phyloP scores from a whole-genome alignment of 495 filamentous ascomycete genomes.

The Aspergillus incahuasiensis region DNA sequence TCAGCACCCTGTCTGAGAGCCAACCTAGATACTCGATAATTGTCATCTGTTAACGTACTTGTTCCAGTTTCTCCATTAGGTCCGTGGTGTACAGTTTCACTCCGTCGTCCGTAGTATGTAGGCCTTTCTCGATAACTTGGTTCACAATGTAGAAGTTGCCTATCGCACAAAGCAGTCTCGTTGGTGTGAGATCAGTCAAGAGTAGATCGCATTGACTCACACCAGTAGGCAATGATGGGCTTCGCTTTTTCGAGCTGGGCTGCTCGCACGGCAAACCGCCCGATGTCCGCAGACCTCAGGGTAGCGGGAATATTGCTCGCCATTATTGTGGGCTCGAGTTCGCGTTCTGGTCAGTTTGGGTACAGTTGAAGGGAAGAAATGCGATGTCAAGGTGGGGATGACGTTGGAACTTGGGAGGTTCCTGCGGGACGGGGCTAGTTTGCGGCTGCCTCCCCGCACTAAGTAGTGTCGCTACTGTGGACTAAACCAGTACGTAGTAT shows the following conservation, averaged over 20 bases:
- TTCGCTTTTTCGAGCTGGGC: conserved; percentile 78
- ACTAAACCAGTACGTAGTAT: no score
- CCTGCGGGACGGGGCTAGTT: not conserved
- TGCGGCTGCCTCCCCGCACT: conserved; percentile 3
- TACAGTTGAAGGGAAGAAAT: not conserved
- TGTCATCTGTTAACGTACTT: conserved; percentile 44
- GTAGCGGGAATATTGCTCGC: conserved; percentile 66
- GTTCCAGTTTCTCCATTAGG: conserved; percentile 89
- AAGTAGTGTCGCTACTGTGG: not conserved
- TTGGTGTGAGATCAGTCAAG: conserved; percentile 10
- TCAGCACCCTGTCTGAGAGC: conserved; percentile 9
- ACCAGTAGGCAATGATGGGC: conserved; percentile 91
- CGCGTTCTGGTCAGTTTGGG: not conserved
- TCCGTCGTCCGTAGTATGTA: conserved; percentile 74
- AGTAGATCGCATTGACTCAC: conserved; percentile 48
- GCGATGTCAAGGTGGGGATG: conserved; percentile 19
- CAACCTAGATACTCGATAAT: not conserved
- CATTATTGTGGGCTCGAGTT: conserved; percentile 43
- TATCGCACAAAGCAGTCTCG: conserved; percentile 27
- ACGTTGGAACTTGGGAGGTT: conserved; percentile 1
- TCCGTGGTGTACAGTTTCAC: conserved; percentile 69
- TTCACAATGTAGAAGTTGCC: conserved; percentile 92
- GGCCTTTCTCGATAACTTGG: conserved; percentile 73
- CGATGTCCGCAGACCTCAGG: conserved; percentile 72
- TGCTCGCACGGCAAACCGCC: conserved; percentile 73